Evolutionary conservation across 768 basidiomycete species (phyloP).

Genomic region (Fibroporia radiculosa): DNA sequence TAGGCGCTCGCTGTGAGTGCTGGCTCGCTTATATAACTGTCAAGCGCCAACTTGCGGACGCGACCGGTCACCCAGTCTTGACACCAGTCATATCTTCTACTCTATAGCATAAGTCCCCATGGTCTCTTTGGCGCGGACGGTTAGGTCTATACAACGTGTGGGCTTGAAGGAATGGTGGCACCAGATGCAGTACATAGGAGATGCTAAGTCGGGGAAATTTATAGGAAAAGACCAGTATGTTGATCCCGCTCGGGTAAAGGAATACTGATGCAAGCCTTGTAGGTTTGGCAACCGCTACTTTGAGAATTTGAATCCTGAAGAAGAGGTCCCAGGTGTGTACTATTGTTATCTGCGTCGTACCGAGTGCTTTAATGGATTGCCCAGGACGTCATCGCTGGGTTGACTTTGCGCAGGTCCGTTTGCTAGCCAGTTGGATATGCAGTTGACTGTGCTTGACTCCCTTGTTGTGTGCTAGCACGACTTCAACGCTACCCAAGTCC

Average conservation of each 20-base stretch:
- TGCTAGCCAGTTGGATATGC: background rate
- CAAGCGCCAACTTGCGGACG: too few species aligned
- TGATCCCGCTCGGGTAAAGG: background rate
- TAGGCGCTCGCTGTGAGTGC: too few species aligned
- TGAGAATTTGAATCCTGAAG: constrained; percentile 81
- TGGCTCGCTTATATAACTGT: too few species aligned
- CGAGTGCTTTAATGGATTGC: background rate
- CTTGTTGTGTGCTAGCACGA: constrained; percentile 46
- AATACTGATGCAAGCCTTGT: constrained; percentile 8
- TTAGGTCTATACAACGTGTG: constrained; percentile 67
- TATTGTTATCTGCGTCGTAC: background rate
- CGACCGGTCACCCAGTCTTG: too few species aligned
- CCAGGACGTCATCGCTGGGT: constrained; percentile 95
- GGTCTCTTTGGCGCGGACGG: constrained; percentile 57
- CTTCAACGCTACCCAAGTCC: constrained; percentile 87
- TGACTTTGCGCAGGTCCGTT: constrained; percentile 75
- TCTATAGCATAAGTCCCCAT: too few species aligned
- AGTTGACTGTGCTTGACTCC: background rate
- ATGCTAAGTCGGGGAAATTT: constrained; percentile 78
- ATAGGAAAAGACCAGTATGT: constrained; percentile 79
- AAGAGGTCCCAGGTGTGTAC: constrained; percentile 78
- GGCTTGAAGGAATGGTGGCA: constrained; percentile 87
- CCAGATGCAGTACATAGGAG: constrained; percentile 89
- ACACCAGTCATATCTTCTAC: too few species aligned
- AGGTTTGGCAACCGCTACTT: constrained; percentile 94